phyloP scores from a whole-genome alignment of 306 rosid genomes.

The Vigna reflexopilosa region DNA sequence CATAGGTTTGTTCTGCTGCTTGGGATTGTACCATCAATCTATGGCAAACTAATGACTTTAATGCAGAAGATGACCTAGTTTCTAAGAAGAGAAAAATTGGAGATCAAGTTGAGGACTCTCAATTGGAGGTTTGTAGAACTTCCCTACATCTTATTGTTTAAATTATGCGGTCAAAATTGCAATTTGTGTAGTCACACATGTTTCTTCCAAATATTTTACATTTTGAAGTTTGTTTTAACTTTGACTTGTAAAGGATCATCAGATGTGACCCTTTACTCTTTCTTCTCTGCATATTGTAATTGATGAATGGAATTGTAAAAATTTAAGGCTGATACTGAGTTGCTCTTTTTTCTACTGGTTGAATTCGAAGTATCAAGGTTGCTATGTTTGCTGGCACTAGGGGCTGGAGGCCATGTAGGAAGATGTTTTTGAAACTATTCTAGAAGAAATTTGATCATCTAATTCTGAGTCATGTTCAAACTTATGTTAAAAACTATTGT shows the following conservation, averaged over 20 bases:
- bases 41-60: conserved; percentile 69
- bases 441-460: conserved; percentile 23
- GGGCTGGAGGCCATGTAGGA: neutral
- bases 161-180: conserved; percentile 16
- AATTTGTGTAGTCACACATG: neutral
- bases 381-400: neutral
- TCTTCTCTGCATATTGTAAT: conserved; percentile 8
- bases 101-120: conserved; percentile 68
- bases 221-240: conserved; percentile 11
- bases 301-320: conserved; percentile 1
- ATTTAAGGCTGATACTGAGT: neutral
- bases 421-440: conserved; percentile 15
- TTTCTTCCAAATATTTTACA: neutral
- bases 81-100: conserved; percentile 79
- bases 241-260: neutral
- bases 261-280: neutral
- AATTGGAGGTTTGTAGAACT: conserved; percentile 65
- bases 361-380: neutral
- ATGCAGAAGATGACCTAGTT: conserved; percentile 66
- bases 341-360: conserved; percentile 10
- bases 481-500: conserved; percentile 1
- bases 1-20: conserved; percentile 91
- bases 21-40: conserved; percentile 91
- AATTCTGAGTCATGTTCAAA: conserved; percentile 16
- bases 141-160: conserved; percentile 22